Conservation (phyloP, 345 rosid genomes). For the Acer campestre region DNA sequence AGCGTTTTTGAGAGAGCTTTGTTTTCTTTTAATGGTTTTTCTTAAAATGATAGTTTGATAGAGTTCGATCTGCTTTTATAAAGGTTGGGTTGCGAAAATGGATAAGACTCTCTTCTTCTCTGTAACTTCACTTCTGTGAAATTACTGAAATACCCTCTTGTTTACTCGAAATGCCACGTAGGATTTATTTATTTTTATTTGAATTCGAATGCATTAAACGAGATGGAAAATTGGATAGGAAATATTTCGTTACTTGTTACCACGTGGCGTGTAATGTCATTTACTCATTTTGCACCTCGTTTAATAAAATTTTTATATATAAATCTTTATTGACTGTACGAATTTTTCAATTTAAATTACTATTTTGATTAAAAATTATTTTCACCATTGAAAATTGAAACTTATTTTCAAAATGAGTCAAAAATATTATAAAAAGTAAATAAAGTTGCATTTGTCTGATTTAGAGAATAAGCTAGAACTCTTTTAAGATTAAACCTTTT, state of each 20-base stretch:
- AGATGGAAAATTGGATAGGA: too few relatives aligned
- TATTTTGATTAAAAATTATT: too few relatives aligned
- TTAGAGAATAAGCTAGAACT: too few relatives aligned
- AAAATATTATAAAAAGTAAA: too few relatives aligned
- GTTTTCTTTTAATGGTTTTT: background rate
- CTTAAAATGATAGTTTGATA: background rate
- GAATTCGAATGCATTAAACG: background rate
- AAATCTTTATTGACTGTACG: too few relatives aligned
- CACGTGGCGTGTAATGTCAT: background rate
- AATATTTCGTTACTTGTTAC: background rate
- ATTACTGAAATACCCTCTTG: conserved; percentile 30
- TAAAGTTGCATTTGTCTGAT: too few relatives aligned
- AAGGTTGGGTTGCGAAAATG: conserved; percentile 37
- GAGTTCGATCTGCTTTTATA: conserved; percentile 54
- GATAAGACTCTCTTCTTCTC: conserved; percentile 49
- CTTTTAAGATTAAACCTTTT: too few relatives aligned
- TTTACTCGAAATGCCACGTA: conserved; percentile 13
- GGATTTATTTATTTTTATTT: background rate
- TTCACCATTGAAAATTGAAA: too few relatives aligned
- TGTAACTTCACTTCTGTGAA: background rate
- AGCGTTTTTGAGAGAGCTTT: background rate
- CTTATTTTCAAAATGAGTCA: too few relatives aligned
- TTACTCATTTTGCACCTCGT: background rate
- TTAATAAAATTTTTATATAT: background rate
- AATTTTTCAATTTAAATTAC: too few relatives aligned